Evolutionary conservation across 345 rosid species (phyloP).

Genomic region (Anastatica hierochuntica): DNA sequence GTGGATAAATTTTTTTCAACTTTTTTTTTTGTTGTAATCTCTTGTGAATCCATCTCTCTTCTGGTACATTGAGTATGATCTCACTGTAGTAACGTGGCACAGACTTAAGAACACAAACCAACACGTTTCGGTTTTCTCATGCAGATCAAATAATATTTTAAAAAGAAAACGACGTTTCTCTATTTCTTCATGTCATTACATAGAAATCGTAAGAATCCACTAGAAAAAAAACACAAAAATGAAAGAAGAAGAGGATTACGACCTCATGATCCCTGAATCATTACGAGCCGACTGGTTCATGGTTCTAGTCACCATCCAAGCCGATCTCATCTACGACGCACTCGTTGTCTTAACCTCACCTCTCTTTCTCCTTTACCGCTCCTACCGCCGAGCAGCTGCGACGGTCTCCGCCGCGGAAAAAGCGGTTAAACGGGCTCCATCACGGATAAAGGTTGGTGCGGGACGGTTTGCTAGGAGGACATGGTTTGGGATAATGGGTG

Average conservation of each 20-base stretch:
- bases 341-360: conserved; percentile 44
- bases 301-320: conserved; percentile 31
- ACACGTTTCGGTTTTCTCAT: conserved; percentile 22
- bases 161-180: conserved; percentile 5
- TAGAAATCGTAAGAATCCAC: not conserved
- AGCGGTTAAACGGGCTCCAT: conserved; percentile 29
- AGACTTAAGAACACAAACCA: conserved; percentile 8
- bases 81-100: conserved; percentile 24
- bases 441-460: conserved; percentile 12
- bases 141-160: not conserved
- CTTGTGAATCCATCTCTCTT: no score
- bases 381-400: conserved; percentile 48
- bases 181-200: conserved; percentile 5
- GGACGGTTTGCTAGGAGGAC: conserved; percentile 26
- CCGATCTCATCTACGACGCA: conserved; percentile 45
- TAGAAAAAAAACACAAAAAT: not conserved
- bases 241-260: conserved; percentile 5
- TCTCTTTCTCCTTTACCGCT: conserved; percentile 28
- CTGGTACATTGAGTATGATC: conserved; percentile 12
- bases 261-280: conserved; percentile 18
- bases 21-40: no score
- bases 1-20: not conserved
- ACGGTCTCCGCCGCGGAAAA: conserved; percentile 23
- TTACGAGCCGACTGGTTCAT: conserved; percentile 35
- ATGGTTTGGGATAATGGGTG: conserved; percentile 46